Evolutionary conservation across 176 grass and related monocot species (phyloP), one percentile per base, ranked within the genome.

Genomic region (Phyllostachys edulis): DNA sequence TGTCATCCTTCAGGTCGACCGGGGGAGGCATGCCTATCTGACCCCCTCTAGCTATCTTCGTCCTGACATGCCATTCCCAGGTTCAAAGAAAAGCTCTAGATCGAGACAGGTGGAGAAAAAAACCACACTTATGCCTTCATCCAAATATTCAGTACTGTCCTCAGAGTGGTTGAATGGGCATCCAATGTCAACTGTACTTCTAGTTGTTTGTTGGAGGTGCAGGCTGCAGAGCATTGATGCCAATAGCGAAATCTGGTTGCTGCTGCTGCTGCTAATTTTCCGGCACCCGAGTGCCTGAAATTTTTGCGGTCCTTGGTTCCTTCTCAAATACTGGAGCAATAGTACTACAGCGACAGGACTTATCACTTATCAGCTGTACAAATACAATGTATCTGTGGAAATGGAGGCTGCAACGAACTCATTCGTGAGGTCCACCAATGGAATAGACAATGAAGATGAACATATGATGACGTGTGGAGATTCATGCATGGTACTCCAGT

Each of bases 341-440:
- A 39, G 23, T 1, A 47, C 45, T 13, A 47, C 0, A 13, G 3
- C 69, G 2, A 36, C 29, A 34, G 24, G 5, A 10, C 23, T 9
- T 11, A 27, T 23, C 17, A 15, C 26, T 14, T 37, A 3, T 56
- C 34, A 4, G 47, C 8, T 40, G n/a, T 67, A 15, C 37, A 38
- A 10, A 70, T 85, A 26, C 52, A 44, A 38, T 69, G 51, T 9
- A 85, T 27, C 75, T 9, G 49, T 60, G 20, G 56, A 83, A 76
- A 60, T 76, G 5, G 27, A 67, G 37, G 47, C 80, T 54, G 46
- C 80, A 18, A 9, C 16, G 3, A 46, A 51, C 1, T 24, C 45
- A 17, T 24, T n/a, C 16, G 68, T 37, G 66, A 73, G 59, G 67
- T 49, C 76, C 62, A 82, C 67, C 10, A 17, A 72, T 38, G 3